These are phyloP conservation scores for Epithele typhae DNA, from an alignment of 768 basidiomycete genomes.

Conservation along the genomic window DNA sequence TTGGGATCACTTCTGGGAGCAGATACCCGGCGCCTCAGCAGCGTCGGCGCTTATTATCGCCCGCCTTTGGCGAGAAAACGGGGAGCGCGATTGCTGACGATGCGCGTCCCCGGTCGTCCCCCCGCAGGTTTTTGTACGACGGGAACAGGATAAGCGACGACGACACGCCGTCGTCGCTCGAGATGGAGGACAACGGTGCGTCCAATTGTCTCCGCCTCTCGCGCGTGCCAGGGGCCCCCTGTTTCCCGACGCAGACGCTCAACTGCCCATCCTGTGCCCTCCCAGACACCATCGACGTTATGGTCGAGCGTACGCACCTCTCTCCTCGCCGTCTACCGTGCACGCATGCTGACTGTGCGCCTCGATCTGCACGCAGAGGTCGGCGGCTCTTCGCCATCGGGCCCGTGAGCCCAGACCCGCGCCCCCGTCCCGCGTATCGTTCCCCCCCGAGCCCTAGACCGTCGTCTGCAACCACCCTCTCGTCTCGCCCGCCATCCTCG, in stretches of 20 bases:
- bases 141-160: constrained; percentile 82
- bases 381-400: too few species aligned
- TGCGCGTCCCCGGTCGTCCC: not conserved
- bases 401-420: constrained; percentile 9
- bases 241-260: constrained; percentile 49
- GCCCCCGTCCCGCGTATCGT: not conserved
- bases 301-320: constrained; percentile 83
- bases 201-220: not conserved
- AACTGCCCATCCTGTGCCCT: constrained; percentile 4
- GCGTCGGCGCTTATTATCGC: not conserved
- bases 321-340: constrained; percentile 4
- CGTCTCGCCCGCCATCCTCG: constrained; percentile 1
- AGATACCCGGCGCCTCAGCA: not conserved
- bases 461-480: constrained; percentile 5
- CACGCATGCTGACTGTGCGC: constrained; percentile 2
- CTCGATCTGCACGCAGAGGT: constrained; percentile 21
- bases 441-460: not conserved
- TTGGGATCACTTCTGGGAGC: not conserved
- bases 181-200: constrained; percentile 87
- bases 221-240: not conserved
- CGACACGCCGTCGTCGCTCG: constrained; percentile 79
- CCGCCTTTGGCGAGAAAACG: too few species aligned
- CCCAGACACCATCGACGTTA: constrained; percentile 90
- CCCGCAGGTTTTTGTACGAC: constrained; percentile 82
- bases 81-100: not conserved